Conservation (phyloP, 2,329 filamentous ascomycete genomes). For the Verticillium dahliae region DNA sequence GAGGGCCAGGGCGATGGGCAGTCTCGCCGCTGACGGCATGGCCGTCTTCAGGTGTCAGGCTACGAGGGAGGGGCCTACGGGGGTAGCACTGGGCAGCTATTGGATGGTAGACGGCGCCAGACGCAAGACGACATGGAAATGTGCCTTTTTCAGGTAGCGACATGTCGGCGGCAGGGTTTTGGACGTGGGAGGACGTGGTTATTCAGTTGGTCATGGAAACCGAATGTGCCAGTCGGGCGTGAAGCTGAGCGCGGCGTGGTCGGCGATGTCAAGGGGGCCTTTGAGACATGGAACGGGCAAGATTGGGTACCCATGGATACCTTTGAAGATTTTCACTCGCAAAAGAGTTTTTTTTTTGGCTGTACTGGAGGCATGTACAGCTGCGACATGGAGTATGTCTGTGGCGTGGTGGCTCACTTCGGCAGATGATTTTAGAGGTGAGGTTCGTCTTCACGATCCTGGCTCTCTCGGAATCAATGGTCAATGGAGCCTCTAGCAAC, state of each 20-base stretch:
- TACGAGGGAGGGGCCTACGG: background rate
- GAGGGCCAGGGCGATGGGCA: background rate
- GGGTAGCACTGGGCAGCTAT: conserved; percentile 3
- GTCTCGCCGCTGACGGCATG: background rate
- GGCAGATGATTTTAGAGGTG: background rate
- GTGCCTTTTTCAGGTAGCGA: conserved; percentile 11
- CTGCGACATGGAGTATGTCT: background rate
- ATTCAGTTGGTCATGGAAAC: conserved; percentile 11
- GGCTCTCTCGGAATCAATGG: background rate
- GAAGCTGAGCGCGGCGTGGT: conserved; percentile 1
- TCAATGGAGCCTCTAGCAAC: background rate
- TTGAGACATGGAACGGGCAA: background rate
- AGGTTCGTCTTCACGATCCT: background rate
- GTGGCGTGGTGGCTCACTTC: background rate
- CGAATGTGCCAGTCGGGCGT: background rate
- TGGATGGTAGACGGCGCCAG: conserved; percentile 8
- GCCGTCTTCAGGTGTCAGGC: background rate
- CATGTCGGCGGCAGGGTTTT: conserved; percentile 3
- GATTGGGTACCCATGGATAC: background rate
- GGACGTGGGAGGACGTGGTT: conserved; percentile 4
- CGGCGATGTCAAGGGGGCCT: background rate
- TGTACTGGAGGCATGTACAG: background rate
- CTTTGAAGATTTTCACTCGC: background rate
- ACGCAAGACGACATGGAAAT: conserved; percentile 11
- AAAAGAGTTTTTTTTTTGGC: background rate